Percentiles rank a stretch among this genome's conserved stretches.
phyloP scores from a whole-genome alignment of 768 basidiomycete genomes.

The Termitomyces heimii region DNA sequence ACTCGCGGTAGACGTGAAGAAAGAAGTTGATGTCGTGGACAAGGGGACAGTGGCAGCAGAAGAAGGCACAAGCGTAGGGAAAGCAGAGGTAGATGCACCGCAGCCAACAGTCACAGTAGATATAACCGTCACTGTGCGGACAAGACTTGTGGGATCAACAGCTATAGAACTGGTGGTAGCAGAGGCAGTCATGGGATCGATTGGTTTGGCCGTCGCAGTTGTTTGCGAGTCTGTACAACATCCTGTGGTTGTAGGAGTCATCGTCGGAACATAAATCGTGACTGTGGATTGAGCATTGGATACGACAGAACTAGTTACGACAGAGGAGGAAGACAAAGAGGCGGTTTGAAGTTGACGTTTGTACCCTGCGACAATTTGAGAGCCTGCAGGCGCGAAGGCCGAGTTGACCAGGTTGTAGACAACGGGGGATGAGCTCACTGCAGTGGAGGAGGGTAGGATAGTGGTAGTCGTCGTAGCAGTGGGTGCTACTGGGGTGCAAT shows the following conservation, averaged over 20 bases:
- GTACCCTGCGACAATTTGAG: slow-evolving; percentile 9
- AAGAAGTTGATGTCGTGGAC: background rate
- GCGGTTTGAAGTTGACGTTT: slow-evolving; percentile 12
- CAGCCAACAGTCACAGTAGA: slow-evolving; percentile 24
- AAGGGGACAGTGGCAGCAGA: background rate
- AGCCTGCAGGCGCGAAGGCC: background rate
- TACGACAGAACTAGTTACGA: background rate
- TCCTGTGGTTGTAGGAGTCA: background rate
- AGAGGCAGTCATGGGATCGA: background rate
- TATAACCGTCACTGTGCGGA: slow-evolving; percentile 29
- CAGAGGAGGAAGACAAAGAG: background rate
- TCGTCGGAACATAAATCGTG: background rate
- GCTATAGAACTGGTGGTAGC: background rate
- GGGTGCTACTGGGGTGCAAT: slow-evolving; percentile 3
- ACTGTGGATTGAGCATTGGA: background rate
- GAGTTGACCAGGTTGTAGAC: background rate
- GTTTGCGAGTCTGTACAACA: background rate
- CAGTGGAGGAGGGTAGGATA: slow-evolving; percentile 2
- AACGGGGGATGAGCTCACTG: background rate
- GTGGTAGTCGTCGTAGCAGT: slow-evolving; percentile 3
- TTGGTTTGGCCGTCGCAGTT: background rate
- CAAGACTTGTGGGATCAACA: slow-evolving; percentile 13
- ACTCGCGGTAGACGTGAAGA: background rate
- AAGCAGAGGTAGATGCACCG: slow-evolving; percentile 2
- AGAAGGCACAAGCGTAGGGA: slow-evolving; percentile 7